Conservation (phyloP, 2,329 filamentous ascomycete genomes). For the Orbilia quercus region DNA sequence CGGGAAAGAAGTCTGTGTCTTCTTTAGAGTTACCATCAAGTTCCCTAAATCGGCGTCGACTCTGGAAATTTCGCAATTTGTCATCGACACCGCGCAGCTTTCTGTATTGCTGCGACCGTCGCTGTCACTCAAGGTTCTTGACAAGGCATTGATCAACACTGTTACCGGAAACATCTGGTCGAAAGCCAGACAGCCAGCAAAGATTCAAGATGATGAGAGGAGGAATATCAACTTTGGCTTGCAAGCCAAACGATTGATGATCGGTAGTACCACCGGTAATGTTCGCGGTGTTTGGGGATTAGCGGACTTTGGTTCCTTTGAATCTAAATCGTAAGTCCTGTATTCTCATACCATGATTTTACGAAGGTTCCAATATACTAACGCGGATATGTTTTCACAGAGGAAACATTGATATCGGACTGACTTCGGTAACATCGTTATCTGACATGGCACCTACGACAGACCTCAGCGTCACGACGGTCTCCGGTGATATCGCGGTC, state of each 20-base stretch:
- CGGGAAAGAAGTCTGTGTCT: slow-evolving; percentile 37
- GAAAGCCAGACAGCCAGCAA: slow-evolving; percentile 25
- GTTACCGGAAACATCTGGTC: slow-evolving; percentile 42
- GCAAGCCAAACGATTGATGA: slow-evolving; percentile 40
- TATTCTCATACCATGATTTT: background rate
- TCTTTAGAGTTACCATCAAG: slow-evolving; percentile 38
- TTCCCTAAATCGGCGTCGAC: slow-evolving; percentile 34
- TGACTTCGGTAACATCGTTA: slow-evolving; percentile 39
- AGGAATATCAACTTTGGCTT: slow-evolving; percentile 41
- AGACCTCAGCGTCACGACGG: slow-evolving; percentile 31
- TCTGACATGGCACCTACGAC: slow-evolving; percentile 21
- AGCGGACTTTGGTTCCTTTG: slow-evolving; percentile 36
- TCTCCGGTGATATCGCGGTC: slow-evolving; percentile 47
- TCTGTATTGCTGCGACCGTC: slow-evolving; percentile 22
- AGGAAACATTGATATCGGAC: slow-evolving; percentile 48
- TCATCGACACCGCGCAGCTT: slow-evolving; percentile 46
- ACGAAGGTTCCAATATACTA: background rate
- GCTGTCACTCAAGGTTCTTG: slow-evolving; percentile 46
- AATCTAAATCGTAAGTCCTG: slow-evolving; percentile 46
- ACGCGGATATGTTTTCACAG: slow-evolving; percentile 11
- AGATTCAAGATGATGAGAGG: slow-evolving; percentile 46
- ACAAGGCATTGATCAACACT: slow-evolving; percentile 38
- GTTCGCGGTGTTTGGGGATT: slow-evolving; percentile 48
- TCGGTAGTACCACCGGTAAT: slow-evolving; percentile 44
- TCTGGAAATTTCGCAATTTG: slow-evolving; percentile 24